Base-by-base conservation (phyloP, 768 basidiomycete species). In the Mycena rebaudengoi region DNA sequence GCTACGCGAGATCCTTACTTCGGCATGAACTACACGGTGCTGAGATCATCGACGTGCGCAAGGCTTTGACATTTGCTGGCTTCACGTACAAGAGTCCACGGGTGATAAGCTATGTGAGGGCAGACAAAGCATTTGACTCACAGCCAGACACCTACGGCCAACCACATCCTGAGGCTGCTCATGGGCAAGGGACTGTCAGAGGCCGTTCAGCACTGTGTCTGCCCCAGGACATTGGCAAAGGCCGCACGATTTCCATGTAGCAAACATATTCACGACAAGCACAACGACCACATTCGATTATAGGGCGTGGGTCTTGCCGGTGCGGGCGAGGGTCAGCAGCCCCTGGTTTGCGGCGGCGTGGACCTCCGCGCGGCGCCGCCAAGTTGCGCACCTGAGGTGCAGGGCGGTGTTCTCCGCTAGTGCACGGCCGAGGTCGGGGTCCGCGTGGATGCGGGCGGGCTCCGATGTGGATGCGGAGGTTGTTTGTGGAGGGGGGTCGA, bases 51-150 rank as follows among this genome's bases (percentile, higher is more conserved):
- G 88, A 94, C 71, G 89, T 96, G 65, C 90, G 96, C 70, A 98
- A 99, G 80, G 89, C 91, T 44, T 82, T 94, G 45, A 94, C 95
- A 21, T 97, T 96, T 77, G 92, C 91, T 61, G 94, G 93, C 51
- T 95, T 95, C 79, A 94, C 94, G 30, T 93, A 95, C 81, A 94
- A 91, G 83, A 92, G 90, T 70, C 93, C 93, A 64, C 89, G 92
- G 64, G 83, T 84, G 59, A 86, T 94, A 76, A 90, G 80, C 74
- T 94, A 94, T 76, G 82, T 87, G 69, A 85, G 89, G 71, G 91
- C 86, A 61, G 91, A 93, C 78, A 88, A 82, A 71, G 88, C 88
- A 49, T 91, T 92, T 74, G 87, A 86, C 71, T 82, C 80, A 62
- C 78, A 80, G 68, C 81, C 85, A 40, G 82, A 87, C 64, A 81